Percentiles rank a stretch among this genome's conserved stretches.
These are phyloP conservation scores for Zygotorulaspora sp. DNA, from an alignment of 805 yeast species.

Conservation along the genomic window DNA sequence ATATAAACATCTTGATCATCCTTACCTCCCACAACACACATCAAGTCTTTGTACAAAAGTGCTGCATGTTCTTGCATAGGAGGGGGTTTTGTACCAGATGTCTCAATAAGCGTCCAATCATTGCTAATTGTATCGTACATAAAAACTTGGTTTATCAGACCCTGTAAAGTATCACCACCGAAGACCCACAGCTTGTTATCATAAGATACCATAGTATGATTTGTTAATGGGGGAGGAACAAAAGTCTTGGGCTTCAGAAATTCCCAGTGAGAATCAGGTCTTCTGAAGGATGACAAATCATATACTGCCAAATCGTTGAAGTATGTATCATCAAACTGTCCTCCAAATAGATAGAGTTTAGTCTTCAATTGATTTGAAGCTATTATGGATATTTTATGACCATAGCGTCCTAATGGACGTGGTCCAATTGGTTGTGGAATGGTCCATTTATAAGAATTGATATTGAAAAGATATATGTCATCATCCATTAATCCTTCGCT, in stretches of 20 bases:
- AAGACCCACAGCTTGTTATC: conserved; percentile 76
- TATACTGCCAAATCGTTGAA: conserved; percentile 83
- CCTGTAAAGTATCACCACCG: conserved; percentile 84
- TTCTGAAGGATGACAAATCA: conserved; percentile 80
- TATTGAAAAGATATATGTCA: conserved; percentile 80
- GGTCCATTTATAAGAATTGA: conserved; percentile 73
- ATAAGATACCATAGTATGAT: conserved; percentile 82
- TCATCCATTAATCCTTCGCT: conserved; percentile 82
- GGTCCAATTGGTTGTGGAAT: conserved; percentile 67
- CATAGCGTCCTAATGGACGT: conserved; percentile 89
- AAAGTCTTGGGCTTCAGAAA: conserved; percentile 50
- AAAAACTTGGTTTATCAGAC: conserved; percentile 72
- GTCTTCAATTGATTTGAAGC: conserved; percentile 54
- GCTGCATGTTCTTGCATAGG: conserved; percentile 93
- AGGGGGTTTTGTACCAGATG: conserved; percentile 57
- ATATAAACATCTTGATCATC: conserved; percentile 65
- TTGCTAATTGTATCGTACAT: conserved; percentile 64
- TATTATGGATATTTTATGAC: conserved; percentile 82
- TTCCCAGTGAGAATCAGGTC: conserved; percentile 83
- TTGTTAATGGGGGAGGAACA: conserved; percentile 71
- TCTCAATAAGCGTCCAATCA: conserved; percentile 65
- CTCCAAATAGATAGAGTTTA: conserved; percentile 82
- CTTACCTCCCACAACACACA: conserved; percentile 90
- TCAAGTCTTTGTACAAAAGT: conserved; percentile 66
- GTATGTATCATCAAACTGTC: conserved; percentile 79